phyloP scores from a whole-genome alignment of 371 early-diverging fungal species.

The Rozella allomycis region DNA sequence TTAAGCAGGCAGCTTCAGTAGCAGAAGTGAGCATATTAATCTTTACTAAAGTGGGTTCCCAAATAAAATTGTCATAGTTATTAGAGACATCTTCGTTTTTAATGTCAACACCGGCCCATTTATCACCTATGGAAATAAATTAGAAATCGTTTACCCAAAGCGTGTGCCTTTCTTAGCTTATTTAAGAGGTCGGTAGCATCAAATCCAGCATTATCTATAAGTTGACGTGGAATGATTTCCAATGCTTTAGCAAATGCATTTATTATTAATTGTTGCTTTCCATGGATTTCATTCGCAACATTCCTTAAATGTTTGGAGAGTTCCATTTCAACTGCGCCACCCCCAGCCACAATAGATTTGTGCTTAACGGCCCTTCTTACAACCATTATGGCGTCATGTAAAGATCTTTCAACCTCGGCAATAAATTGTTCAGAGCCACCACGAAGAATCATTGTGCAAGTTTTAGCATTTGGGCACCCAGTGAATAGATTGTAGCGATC shows the following conservation, averaged over 20 bases:
- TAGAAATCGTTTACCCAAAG: slow-evolving; percentile 30
- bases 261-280: slow-evolving; percentile 91
- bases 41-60: slow-evolving; percentile 98
- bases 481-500: slow-evolving; percentile 94
- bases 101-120: slow-evolving; percentile 87
- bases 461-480: slow-evolving; percentile 72
- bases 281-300: slow-evolving; percentile 68
- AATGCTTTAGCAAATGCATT: slow-evolving; percentile 92
- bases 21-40: slow-evolving; percentile 88
- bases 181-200: slow-evolving; percentile 97
- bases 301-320: slow-evolving; percentile 82
- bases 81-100: slow-evolving; percentile 69
- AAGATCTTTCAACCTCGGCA: slow-evolving; percentile 95
- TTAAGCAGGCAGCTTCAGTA: slow-evolving; percentile 85
- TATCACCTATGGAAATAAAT: slow-evolving; percentile 11
- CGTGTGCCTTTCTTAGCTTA: slow-evolving; percentile 87
- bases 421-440: slow-evolving; percentile 99
- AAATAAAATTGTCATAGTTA: slow-evolving; percentile 84
- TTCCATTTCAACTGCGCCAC: slow-evolving; percentile 97
- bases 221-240: slow-evolving; percentile 95
- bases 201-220: slow-evolving; percentile 98
- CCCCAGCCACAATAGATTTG: slow-evolving; percentile 89
- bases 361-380: slow-evolving; percentile 86
- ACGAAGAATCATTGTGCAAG: slow-evolving; percentile 88
- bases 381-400: slow-evolving; percentile 99